Conservation (phyloP, 768 basidiomycete genomes). For the Hemileccinum impolitum region DNA sequence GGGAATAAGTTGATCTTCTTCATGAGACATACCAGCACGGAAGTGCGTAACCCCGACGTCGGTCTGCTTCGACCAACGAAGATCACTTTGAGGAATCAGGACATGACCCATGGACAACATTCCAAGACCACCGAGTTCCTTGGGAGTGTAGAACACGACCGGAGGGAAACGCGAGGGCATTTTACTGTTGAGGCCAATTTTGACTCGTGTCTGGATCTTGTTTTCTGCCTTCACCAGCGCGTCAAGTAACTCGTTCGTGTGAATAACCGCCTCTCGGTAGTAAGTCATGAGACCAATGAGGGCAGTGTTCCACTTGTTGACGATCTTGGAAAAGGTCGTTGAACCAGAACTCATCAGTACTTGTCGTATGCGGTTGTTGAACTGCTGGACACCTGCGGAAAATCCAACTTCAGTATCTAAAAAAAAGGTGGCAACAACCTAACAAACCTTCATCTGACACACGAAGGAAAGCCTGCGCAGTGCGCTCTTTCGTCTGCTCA, state of each 20-base stretch:
- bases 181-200: slow-evolving; percentile 98
- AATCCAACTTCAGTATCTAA: slow-evolving; percentile 1
- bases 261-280: slow-evolving; percentile 96
- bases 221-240: slow-evolving; percentile 98
- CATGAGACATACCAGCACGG: slow-evolving; percentile 98
- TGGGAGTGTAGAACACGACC: slow-evolving; percentile 93
- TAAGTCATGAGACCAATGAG: slow-evolving; percentile 97
- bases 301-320: slow-evolving; percentile 97
- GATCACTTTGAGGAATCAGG: slow-evolving; percentile 94
- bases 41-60: slow-evolving; percentile 98
- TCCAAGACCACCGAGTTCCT: slow-evolving; percentile 97
- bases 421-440: background rate
- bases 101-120: slow-evolving; percentile 99
- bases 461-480: slow-evolving; percentile 95
- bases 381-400: slow-evolving; percentile 77
- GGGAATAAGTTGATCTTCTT: slow-evolving; percentile 92
- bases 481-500: slow-evolving; percentile 95
- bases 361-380: slow-evolving; percentile 96
- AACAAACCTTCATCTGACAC: slow-evolving; percentile 87
- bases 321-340: slow-evolving; percentile 98
- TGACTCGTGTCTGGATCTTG: slow-evolving; percentile 99
- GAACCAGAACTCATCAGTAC: slow-evolving; percentile 99
- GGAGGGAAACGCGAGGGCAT: slow-evolving; percentile 99
- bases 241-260: slow-evolving; percentile 95
- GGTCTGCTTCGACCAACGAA: slow-evolving; percentile 98